These are phyloP conservation scores for Daldinia sp. DNA, from an alignment of 2,329 filamentous ascomycete genomes.

Conservation along the genomic window DNA sequence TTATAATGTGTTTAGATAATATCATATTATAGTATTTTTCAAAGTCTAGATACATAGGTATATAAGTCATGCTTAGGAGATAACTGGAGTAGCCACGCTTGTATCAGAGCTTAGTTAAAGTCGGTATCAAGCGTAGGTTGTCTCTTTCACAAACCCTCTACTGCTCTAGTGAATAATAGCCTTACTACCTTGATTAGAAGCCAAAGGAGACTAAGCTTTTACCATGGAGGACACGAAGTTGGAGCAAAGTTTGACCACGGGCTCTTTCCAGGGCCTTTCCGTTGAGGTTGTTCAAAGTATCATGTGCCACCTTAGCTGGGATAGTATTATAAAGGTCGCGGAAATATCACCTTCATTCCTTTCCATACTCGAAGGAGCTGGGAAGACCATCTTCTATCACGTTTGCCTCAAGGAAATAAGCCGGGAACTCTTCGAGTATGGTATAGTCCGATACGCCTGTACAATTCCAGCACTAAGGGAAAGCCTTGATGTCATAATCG, in stretches of 20 bases:
- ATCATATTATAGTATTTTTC: no score
- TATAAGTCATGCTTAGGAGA: no score
- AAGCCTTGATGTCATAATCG: neutral
- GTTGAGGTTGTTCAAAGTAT: neutral
- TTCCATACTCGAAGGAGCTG: neutral
- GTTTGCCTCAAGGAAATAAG: neutral
- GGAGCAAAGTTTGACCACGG: neutral
- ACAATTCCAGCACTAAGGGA: neutral
- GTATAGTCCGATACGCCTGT: conserved; percentile 2
- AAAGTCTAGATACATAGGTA: no score
- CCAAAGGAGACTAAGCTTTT: no score
- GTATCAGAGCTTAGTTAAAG: neutral
- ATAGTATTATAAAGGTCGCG: neutral
- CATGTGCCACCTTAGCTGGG: neutral
- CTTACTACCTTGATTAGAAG: neutral
- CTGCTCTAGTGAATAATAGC: neutral
- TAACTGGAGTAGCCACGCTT: no score
- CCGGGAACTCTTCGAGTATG: neutral
- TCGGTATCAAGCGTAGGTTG: neutral
- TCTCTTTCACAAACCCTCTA: neutral
- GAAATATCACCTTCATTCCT: neutral
- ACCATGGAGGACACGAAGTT: neutral
- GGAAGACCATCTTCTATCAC: neutral
- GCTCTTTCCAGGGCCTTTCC: neutral
- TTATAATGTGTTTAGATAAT: neutral